Percentiles rank a stretch among this genome's conserved stretches.
phyloP scores from a whole-genome alignment of 352 stramenopile species.

The Globisporangium radiosum region DNA sequence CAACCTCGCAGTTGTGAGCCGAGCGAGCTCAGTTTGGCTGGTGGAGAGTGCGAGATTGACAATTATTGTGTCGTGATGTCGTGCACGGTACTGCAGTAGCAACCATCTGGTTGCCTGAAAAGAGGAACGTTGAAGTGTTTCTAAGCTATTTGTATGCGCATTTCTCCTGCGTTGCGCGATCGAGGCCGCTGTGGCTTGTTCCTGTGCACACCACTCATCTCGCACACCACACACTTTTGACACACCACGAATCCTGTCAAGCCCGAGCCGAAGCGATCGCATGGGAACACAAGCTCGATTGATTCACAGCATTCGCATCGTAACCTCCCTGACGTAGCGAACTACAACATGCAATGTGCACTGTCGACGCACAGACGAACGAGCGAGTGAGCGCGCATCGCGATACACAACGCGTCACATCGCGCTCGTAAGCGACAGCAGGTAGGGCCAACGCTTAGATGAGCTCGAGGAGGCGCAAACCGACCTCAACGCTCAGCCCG shows the following conservation, averaged over 20 bases:
- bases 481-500: conserved; percentile 27
- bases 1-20: not conserved
- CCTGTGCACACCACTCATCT: not conserved
- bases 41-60: not conserved
- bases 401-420: too few species aligned
- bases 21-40: not conserved
- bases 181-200: not conserved
- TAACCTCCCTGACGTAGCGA: too few species aligned
- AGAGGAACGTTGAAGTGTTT: not conserved
- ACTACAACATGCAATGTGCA: too few species aligned
- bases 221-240: too few species aligned
- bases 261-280: too few species aligned
- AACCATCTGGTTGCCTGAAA: not conserved
- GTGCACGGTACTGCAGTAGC: not conserved
- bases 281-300: too few species aligned
- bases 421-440: not conserved
- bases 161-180: not conserved
- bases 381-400: too few species aligned
- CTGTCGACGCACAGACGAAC: too few species aligned
- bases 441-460: conserved; percentile 10
- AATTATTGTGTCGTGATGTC: not conserved
- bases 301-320: too few species aligned
- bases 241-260: too few species aligned
- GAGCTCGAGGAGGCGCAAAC: conserved; percentile 21
- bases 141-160: not conserved